Conservation (phyloP, 768 basidiomycete genomes). For the Neoboletus brunneissimus region DNA sequence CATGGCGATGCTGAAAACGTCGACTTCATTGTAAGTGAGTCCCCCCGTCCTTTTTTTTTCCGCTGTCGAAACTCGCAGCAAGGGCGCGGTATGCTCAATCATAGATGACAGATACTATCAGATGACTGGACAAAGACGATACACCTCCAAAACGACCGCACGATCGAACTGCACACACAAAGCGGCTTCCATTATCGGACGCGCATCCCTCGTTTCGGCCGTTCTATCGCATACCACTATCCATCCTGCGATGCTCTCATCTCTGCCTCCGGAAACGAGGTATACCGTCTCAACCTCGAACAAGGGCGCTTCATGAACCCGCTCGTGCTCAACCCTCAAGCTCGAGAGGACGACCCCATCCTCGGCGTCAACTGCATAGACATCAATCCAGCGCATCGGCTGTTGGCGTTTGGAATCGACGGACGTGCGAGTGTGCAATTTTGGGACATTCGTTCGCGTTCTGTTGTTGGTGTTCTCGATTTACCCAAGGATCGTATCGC, state of each 20-base stretch:
- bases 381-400: conserved; percentile 88
- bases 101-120: conserved; percentile 69
- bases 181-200: conserved; percentile 90
- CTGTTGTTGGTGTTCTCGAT: conserved; percentile 64
- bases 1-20: conserved; percentile 97
- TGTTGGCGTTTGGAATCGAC: conserved; percentile 87
- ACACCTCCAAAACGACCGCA: conserved; percentile 94
- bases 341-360: conserved; percentile 47
- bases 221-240: conserved; percentile 88
- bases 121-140: conserved; percentile 99
- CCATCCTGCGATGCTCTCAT: conserved; percentile 90
- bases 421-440: conserved; percentile 87
- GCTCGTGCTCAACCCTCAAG: conserved; percentile 51
- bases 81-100: not conserved
- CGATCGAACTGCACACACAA: conserved; percentile 91
- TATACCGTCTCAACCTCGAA: conserved; percentile 93
- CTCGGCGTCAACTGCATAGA: conserved; percentile 88
- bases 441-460: conserved; percentile 90
- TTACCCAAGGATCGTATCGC: conserved; percentile 55
- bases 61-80: not conserved
- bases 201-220: conserved; percentile 92
- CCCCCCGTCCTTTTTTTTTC: conserved; percentile 5
- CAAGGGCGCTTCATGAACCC: conserved; percentile 92
- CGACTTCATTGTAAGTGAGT: conserved; percentile 91
- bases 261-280: conserved; percentile 78